phyloP scores from a whole-genome alignment of 2,329 filamentous ascomycete genomes.

The Bipolaris oryzae region DNA sequence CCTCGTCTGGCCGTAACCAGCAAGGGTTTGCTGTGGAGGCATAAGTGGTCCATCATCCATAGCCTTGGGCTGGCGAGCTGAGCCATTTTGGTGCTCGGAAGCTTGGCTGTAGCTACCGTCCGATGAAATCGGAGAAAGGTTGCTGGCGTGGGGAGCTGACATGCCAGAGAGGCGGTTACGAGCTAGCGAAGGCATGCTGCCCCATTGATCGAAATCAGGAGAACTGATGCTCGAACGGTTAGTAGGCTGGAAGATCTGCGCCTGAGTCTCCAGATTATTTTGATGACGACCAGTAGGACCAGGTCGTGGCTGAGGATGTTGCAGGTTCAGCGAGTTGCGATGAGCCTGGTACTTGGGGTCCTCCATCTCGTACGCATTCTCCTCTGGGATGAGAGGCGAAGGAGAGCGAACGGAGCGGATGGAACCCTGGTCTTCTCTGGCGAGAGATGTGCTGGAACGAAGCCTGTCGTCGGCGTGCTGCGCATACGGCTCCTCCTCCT shows the following conservation, averaged over 20 bases:
- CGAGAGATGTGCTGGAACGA: constrained; percentile 49
- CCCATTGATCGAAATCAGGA: constrained; percentile 56
- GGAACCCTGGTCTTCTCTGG: constrained; percentile 26
- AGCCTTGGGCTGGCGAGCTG: constrained; percentile 60
- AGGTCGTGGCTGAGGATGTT: constrained; percentile 78
- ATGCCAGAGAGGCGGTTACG: constrained; percentile 49
- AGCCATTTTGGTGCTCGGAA: constrained; percentile 47
- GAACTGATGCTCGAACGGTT: constrained; percentile 23
- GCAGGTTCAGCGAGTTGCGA: constrained; percentile 77
- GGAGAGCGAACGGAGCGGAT: constrained; percentile 52
- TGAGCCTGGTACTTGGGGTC: constrained; percentile 84
- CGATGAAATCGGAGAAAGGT: constrained; percentile 47
- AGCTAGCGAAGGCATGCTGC: constrained; percentile 52
- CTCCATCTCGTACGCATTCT: constrained; percentile 54
- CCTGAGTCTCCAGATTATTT: constrained; percentile 74
- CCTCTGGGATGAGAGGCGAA: constrained; percentile 59
- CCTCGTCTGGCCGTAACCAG: constrained; percentile 46
- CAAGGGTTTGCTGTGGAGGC: constrained; percentile 55
- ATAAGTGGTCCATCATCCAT: constrained; percentile 65
- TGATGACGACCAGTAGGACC: constrained; percentile 77
- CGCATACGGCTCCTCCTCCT: constrained; percentile 58
- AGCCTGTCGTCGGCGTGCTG: constrained; percentile 64
- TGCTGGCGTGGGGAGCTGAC: constrained; percentile 39
- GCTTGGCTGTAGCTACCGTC: constrained; percentile 49
- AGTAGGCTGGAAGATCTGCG: constrained; percentile 66